These are phyloP conservation scores for Hypoxylon sp. DNA, from an alignment of 2,329 filamentous ascomycete species.

Conservation along the genomic window DNA sequence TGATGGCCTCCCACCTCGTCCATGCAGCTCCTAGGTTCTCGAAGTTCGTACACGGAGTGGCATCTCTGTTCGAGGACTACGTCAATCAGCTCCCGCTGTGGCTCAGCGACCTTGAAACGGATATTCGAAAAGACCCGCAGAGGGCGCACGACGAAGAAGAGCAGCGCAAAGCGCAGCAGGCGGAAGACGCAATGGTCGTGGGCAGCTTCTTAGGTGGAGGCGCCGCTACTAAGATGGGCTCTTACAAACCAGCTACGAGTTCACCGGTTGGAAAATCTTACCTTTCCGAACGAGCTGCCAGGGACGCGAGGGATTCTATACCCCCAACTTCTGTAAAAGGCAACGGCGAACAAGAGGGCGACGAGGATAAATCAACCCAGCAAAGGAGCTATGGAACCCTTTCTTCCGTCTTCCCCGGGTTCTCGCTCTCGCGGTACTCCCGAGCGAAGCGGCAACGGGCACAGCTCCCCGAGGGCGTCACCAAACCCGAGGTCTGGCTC, in stretches of 20 bases:
- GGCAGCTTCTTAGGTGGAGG: constrained; percentile 82
- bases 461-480: constrained; percentile 86
- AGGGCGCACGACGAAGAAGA: constrained; percentile 93
- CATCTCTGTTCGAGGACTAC: constrained; percentile 92
- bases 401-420: constrained; percentile 81
- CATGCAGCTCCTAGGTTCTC: constrained; percentile 92
- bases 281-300: constrained; percentile 67
- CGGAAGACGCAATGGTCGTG: constrained; percentile 89
- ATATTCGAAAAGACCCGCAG: constrained; percentile 94
- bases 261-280: constrained; percentile 78
- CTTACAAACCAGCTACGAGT: constrained; percentile 71
- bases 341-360: constrained; percentile 44
- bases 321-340: constrained; percentile 42
- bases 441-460: constrained; percentile 64
- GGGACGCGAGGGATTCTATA: constrained; percentile 56
- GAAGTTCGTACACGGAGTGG: constrained; percentile 95
- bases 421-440: constrained; percentile 85
- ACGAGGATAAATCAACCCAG: constrained; percentile 42
- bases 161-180: constrained; percentile 81
- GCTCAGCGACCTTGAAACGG: constrained; percentile 90
- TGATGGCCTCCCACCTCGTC: constrained; percentile 93
- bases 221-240: constrained; percentile 56
- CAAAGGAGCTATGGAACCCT: constrained; percentile 67
- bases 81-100: constrained; percentile 98
- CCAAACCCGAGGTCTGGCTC: constrained; percentile 86